Base-by-base conservation (phyloP, 257 asterid species). In the Nicotiana attenuata region DNA sequence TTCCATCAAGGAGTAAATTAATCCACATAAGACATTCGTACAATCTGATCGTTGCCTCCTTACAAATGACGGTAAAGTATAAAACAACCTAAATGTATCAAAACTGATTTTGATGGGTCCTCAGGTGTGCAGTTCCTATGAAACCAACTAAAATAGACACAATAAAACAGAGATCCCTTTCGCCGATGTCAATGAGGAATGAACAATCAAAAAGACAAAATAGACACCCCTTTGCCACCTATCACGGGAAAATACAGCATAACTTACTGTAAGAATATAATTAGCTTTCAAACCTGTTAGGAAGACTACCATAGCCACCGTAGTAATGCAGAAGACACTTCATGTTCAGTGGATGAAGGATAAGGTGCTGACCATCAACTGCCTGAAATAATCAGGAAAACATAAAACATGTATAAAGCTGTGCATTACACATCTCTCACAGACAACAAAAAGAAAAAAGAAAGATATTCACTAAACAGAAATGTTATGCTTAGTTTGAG, bases 301-400 rank as follows among this genome's bases (percentile, higher is more conserved):
- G 99, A 84, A 96, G 95, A 82, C 83, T 86, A 82, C 90, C 97
- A 85, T 76, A 90, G 87, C 84, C 91, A 78, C 98, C 97, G 60
- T 92, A 94, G 85, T 94, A 92, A 88, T 92, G 96, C 82, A 96
- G 87, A 85, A 96, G 95, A 83, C 99, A 96, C 89, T 89, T 96
- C 99, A 96, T 92, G 89, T 86, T 92, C 81, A 96, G 80, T 11
- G 99, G 93, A 85, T 92, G 97, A 83, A 96, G 91, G 85, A 96
- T 88, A 82, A 96, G 85, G 86, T 91, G 93, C 87, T 96, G 99
- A 82, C 99, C 99, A 65, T 96, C 99, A 84, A 86, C 82, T 41
- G 93, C 97, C 99, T 96, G 91, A 82, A 84, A 75, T 28, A 79
- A 47, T 1, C 63, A 69, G 80, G 50, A 82, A 41, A 28, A 33